phyloP scores from a whole-genome alignment of 2,329 filamentous ascomycete species.

The Colletotrichum tofieldiae region DNA sequence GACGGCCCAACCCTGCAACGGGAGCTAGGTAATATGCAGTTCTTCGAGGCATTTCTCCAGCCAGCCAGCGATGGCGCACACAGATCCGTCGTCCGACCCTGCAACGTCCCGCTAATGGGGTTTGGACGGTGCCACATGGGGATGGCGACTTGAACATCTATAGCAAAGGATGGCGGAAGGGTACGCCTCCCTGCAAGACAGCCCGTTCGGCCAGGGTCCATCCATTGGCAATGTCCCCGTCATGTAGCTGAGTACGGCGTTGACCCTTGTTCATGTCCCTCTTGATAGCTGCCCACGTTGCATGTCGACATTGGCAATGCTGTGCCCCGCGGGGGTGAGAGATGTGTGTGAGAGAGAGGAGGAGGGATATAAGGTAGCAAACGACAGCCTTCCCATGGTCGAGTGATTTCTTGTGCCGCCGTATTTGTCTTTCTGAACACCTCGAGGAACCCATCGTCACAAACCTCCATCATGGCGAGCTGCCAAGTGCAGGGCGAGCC shows the following conservation, averaged over 20 bases:
- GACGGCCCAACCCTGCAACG: constrained; percentile 34
- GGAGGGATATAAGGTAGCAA: constrained; percentile 10
- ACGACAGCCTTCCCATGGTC: constrained; percentile 1
- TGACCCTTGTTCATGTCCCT: constrained; percentile 21
- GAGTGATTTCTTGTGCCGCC: not conserved
- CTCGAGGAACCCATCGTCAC: not conserved
- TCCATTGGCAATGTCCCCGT: constrained; percentile 23
- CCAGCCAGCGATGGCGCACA: not conserved
- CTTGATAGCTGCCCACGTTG: constrained; percentile 35
- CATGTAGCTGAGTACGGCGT: constrained; percentile 15
- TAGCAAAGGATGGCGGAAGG: not conserved
- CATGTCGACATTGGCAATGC: constrained; percentile 21
- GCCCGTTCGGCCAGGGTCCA: constrained; percentile 25
- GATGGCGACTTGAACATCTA: constrained; percentile 3
- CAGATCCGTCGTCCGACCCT: constrained; percentile 21
- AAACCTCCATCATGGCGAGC: constrained; percentile 42
- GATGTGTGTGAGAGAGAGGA: not conserved
- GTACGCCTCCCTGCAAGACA: constrained; percentile 22
- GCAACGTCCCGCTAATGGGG: constrained; percentile 13
- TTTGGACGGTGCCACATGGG: constrained; percentile 9
- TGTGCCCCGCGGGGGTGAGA: not conserved
- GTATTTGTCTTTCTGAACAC: not conserved
- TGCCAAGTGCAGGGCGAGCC: constrained; percentile 49
- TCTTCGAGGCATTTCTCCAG: constrained; percentile 28
- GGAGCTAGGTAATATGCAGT: constrained; percentile 23